A percentile compares a stretch with the other conserved stretches of the same genome.
Conservation (phyloP, 1,139 yeast genomes). For the Zygosaccharomyces pseudobailii region DNA sequence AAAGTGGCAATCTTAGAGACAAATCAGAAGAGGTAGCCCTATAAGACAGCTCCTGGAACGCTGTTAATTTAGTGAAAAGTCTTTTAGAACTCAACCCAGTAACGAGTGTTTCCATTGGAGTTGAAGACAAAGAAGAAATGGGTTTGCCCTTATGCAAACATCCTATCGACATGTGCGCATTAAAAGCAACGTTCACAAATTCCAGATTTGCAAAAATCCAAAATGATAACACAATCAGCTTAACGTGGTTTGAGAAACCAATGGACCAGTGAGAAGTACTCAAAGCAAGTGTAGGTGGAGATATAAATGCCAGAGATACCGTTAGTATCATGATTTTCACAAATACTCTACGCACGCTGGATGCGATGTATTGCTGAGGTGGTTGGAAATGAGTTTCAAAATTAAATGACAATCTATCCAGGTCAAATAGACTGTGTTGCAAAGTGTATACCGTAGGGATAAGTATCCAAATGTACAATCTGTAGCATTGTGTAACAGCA, state of each 20-base stretch:
- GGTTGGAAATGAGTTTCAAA: constrained; percentile 38
- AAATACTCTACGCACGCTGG: constrained; percentile 17
- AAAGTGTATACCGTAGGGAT: constrained; percentile 47
- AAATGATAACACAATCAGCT: constrained; percentile 16
- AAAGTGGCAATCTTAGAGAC: constrained; percentile 50
- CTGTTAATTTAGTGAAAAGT: constrained; percentile 59
- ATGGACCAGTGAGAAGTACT: constrained; percentile 12
- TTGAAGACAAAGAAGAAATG: constrained; percentile 61
- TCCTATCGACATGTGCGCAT: constrained; percentile 75
- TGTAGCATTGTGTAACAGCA: constrained; percentile 21
- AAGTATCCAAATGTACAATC: constrained; percentile 29
- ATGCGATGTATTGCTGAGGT: constrained; percentile 35
- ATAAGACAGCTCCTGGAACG: constrained; percentile 70
- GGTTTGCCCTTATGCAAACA: constrained; percentile 73
- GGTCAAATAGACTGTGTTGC: constrained; percentile 53
- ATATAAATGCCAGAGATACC: constrained; percentile 9
- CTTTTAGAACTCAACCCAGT: constrained; percentile 60
- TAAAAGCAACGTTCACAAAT: constrained; percentile 54
- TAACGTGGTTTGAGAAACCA: constrained; percentile 14
- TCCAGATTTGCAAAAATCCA: constrained; percentile 40
- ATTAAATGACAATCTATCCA: constrained; percentile 53
- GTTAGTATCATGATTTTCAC: constrained; percentile 20
- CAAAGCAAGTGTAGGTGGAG: constrained; percentile 16
- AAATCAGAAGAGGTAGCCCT: constrained; percentile 47
- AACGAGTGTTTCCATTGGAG: constrained; percentile 68